Percentiles rank a stretch among this genome's conserved stretches.
phyloP scores from a whole-genome alignment of 2,329 filamentous ascomycete genomes.

The Aspergillus pseudoglaucus region DNA sequence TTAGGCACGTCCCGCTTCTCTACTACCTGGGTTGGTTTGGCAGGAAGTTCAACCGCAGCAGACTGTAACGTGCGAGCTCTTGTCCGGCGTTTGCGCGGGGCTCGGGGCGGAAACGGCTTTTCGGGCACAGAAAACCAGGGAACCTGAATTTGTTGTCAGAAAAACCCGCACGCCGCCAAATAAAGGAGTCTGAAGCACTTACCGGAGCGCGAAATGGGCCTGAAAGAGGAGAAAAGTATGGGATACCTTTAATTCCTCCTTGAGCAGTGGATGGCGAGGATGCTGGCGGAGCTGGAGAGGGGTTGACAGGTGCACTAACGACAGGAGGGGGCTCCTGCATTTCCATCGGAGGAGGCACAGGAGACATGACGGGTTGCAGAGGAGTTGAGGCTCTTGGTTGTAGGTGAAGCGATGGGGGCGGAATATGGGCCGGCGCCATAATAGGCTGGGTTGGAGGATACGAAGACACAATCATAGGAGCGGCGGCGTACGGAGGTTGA shows the following conservation, averaged over 20 bases:
- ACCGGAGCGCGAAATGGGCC: conserved; percentile 48
- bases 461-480: conserved; percentile 38
- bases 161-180: neutral
- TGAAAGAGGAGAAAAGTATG: conserved; percentile 18
- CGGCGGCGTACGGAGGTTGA: conserved; percentile 30
- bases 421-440: conserved; percentile 32
- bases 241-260: conserved; percentile 17
- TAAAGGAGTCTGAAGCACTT: conserved; percentile 15
- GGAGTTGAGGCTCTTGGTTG: conserved; percentile 34
- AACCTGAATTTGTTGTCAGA: conserved; percentile 33
- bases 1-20: conserved; percentile 16
- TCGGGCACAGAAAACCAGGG: conserved; percentile 57
- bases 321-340: conserved; percentile 22
- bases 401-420: conserved; percentile 28
- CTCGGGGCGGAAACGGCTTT: conserved; percentile 48
- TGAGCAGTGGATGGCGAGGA: conserved; percentile 24
- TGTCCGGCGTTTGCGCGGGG: conserved; percentile 42
- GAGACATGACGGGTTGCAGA: conserved; percentile 31
- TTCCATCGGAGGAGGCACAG: conserved; percentile 23
- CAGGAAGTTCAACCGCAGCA: conserved; percentile 45
- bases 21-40: conserved; percentile 31
- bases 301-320: conserved; percentile 14
- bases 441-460: conserved; percentile 37
- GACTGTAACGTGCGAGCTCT: conserved; percentile 27
- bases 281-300: conserved; percentile 25